A percentile compares a stretch with the other conserved stretches of the same genome.
phyloP scores from a whole-genome alignment of 2,329 filamentous ascomycete species.

The Ophiostoma novo-ulmi region DNA sequence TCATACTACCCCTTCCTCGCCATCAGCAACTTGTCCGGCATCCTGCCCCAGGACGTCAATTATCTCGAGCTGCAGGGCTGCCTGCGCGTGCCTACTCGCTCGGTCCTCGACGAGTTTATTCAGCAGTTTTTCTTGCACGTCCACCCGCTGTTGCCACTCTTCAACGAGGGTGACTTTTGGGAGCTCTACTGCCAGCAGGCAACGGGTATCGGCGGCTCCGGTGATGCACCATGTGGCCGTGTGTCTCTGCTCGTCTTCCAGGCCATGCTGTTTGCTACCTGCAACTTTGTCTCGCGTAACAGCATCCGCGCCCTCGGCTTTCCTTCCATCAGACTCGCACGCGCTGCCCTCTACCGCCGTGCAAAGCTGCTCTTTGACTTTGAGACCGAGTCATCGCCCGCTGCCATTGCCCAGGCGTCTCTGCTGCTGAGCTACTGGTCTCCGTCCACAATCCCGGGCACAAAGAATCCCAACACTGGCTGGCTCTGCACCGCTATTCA shows the following conservation, averaged over 20 bases:
- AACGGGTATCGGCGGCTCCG: conserved; percentile 24
- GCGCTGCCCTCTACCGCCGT: conserved; percentile 25
- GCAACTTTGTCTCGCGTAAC: conserved; percentile 25
- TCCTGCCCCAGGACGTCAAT: conserved; percentile 44
- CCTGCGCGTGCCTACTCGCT: conserved; percentile 40
- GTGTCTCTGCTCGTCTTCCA: conserved; percentile 44
- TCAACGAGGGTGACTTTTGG: conserved; percentile 47
- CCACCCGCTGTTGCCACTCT: conserved; percentile 42
- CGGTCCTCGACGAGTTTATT: conserved; percentile 44
- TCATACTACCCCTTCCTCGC: conserved; percentile 42
- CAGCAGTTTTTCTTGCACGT: conserved; percentile 46
- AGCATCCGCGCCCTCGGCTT: conserved; percentile 27
- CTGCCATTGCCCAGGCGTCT: conserved; percentile 40
- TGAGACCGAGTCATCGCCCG: conserved; percentile 41
- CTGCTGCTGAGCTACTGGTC: conserved; percentile 43
- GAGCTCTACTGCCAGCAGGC: conserved; percentile 36
- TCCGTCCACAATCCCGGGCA: conserved; percentile 18
- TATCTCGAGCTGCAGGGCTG: conserved; percentile 45
- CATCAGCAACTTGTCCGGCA: conserved; percentile 37
- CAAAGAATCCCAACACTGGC: conserved; percentile 26
- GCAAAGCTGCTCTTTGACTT: conserved; percentile 40
- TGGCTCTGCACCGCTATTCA: conserved; percentile 29
- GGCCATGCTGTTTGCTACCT: conserved; percentile 39
- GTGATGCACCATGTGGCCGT: conserved; percentile 30
- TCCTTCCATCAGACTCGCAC: conserved; percentile 23